These are phyloP conservation scores for Suillus plorans DNA, from an alignment of 768 basidiomycete species.

Conservation along the genomic window DNA sequence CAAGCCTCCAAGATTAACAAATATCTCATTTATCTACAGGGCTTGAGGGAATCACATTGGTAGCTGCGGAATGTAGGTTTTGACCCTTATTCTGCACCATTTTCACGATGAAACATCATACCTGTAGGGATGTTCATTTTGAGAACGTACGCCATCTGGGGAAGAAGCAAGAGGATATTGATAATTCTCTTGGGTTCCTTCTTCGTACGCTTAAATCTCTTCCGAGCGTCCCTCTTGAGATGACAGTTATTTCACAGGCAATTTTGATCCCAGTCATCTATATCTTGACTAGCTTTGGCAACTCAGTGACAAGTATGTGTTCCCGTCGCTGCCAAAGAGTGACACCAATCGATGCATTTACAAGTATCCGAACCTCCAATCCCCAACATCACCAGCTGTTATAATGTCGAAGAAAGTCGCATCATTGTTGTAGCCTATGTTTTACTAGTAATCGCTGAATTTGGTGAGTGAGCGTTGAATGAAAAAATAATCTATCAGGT, in stretches of 20 bases:
- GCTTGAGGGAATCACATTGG: slow-evolving; percentile 1
- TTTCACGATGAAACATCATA: neutral
- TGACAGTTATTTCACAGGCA: neutral
- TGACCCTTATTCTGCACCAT: neutral
- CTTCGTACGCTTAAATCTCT: neutral
- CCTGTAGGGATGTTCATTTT: slow-evolving; percentile 3
- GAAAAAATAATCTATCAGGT: neutral
- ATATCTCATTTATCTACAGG: neutral
- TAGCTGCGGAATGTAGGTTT: slow-evolving; percentile 1
- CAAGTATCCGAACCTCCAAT: neutral
- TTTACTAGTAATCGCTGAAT: neutral
- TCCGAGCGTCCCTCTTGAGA: neutral
- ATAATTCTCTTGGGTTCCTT: neutral
- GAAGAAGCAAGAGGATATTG: slow-evolving; percentile 1
- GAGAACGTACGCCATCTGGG: slow-evolving; percentile 4
- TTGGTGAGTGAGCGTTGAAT: slow-evolving; percentile 1
- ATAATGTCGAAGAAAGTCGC: slow-evolving; percentile 1
- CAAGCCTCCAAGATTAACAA: neutral
- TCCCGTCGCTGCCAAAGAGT: neutral
- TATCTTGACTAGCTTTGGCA: neutral
- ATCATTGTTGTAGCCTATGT: neutral
- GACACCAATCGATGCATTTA: neutral
- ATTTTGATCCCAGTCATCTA: neutral
- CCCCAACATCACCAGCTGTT: slow-evolving; percentile 4
- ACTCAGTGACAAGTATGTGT: neutral